phyloP scores from a whole-genome alignment of 2,329 filamentous ascomycete species.

The Penicillium oxalicum region DNA sequence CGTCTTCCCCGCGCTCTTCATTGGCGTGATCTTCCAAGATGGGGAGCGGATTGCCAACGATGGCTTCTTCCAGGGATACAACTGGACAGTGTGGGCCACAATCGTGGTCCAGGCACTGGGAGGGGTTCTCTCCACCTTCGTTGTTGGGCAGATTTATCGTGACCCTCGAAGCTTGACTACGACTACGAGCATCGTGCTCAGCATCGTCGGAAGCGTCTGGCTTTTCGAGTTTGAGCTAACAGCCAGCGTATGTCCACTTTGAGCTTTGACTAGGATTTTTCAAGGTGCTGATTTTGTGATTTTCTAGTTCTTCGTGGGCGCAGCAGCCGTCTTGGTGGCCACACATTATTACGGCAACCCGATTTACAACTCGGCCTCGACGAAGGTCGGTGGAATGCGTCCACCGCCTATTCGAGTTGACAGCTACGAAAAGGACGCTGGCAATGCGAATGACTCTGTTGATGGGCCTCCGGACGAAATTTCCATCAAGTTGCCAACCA shows the following conservation, averaged over 20 bases:
- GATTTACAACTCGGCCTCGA: constrained; percentile 12
- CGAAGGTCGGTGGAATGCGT: constrained; percentile 48
- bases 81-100: constrained; percentile 81
- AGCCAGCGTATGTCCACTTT: constrained; percentile 54
- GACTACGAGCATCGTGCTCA: constrained; percentile 83
- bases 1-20: constrained; percentile 77
- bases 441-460: constrained; percentile 39
- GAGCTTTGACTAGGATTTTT: not conserved
- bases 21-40: constrained; percentile 82
- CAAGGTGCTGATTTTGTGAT: constrained; percentile 9
- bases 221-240: constrained; percentile 78
- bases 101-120: constrained; percentile 77
- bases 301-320: constrained; percentile 72
- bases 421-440: constrained; percentile 68
- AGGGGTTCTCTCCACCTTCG: constrained; percentile 75
- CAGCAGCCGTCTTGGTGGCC: constrained; percentile 68
- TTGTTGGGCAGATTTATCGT: constrained; percentile 78
- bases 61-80: constrained; percentile 94
- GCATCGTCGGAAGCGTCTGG: constrained; percentile 75
- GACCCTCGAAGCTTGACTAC: constrained; percentile 93
- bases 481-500: constrained; percentile 42
- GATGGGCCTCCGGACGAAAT: constrained; percentile 38
- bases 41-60: constrained; percentile 74
- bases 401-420: constrained; percentile 53
- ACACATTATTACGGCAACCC: constrained; percentile 78